Evolutionary conservation across 2,329 filamentous ascomycete genomes (phyloP), one percentile per base, ranked within the genome.

Genomic region (Botrytis byssoidea): DNA sequence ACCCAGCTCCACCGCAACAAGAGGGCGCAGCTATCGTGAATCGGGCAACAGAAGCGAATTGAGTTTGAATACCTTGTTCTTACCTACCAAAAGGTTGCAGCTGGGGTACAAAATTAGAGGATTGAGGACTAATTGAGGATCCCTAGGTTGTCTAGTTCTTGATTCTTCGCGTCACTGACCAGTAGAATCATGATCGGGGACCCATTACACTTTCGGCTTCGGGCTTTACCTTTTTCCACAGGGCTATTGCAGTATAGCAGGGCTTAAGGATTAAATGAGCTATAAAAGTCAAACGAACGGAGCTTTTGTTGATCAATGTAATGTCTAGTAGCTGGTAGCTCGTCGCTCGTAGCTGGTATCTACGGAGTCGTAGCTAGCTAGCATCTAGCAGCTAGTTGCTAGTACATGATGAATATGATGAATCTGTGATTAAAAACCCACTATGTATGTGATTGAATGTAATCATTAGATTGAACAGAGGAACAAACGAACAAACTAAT

Each of bases 171-270:
- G 35, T 61, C 18, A 25, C 4, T n/a, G 25, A 25, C 59, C 32
- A 61, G 16, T 63, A n/a, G 35, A 6, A 40, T 65, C 29, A 29
- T 29, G 9, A 16, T 65, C 61, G 61, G 61, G 37, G 16, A 32
- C 32, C 12, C 40, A 65, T 65, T 65, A 65, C 16, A 32, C 61
- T 65, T 65, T 46, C n/a, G 61, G 40, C 61, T 65, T 65, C 61
- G 61, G 61, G 61, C 61, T 65, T 32, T 65, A 32, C 35, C 29
- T 61, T 25, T 37, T 37, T 6, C 10, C 32, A 59, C 59, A 25
- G 46, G 46, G 46, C 46, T 48, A 25, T 48, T 48, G 46, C 46
- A 48, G 46, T 48, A 48, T 48, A 48, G 46, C 32, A 35, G 59
- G 59, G 59, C 32, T 35, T 32, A 2, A 44, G 61, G 61, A 40